A percentile compares a stretch with the other conserved stretches of the same genome.
Conservation (phyloP, 257 asterid genomes). For the Fraxinus excelsior region DNA sequence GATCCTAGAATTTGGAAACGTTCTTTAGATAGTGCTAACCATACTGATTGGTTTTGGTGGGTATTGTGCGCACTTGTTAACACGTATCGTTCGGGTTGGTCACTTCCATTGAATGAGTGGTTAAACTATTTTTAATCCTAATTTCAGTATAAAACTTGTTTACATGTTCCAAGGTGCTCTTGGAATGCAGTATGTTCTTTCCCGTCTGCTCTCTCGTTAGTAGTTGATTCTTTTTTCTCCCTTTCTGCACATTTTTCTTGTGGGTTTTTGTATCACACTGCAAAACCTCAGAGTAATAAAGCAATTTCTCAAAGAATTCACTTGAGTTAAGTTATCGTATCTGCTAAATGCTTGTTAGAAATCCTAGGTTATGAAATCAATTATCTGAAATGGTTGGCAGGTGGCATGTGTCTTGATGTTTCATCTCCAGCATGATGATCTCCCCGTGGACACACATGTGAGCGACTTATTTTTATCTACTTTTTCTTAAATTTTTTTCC, state of each 20-base stretch:
- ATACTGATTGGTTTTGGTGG: background rate
- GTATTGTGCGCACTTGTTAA: background rate
- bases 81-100: background rate
- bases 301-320: background rate
- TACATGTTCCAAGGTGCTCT: background rate
- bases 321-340: background rate
- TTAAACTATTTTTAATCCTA: background rate
- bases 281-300: background rate
- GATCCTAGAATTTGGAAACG: background rate
- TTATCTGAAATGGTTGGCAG: slow-evolving; percentile 45
- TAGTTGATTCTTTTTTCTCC: background rate
- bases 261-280: background rate
- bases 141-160: background rate
- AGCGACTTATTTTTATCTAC: slow-evolving; percentile 24
- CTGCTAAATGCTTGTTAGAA: slow-evolving; percentile 3
- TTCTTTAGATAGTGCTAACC: too few species aligned
- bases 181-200: background rate
- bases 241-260: background rate
- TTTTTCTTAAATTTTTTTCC: background rate
- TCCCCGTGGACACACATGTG: slow-evolving; percentile 91
- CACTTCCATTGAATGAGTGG: background rate
- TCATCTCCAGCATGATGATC: slow-evolving; percentile 78
- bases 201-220: background rate
- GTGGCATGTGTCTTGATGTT: slow-evolving; percentile 91
- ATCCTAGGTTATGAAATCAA: slow-evolving; percentile 18